Conservation (phyloP, 2,329 filamentous ascomycete genomes). For the Colletotrichum gigasporum region DNA sequence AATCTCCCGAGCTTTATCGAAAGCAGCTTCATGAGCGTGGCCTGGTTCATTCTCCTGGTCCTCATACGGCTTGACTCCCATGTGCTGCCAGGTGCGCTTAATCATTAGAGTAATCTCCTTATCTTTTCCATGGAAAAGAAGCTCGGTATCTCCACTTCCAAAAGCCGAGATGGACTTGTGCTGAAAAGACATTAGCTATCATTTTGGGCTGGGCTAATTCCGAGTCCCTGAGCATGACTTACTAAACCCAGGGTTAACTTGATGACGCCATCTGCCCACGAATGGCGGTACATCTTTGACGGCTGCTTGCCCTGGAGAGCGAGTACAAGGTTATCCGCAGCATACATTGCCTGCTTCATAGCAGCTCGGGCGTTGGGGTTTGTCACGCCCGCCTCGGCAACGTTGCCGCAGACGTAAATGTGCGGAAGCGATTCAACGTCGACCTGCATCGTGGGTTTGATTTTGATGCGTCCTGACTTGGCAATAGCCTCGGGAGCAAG, state of each 20-base stretch:
- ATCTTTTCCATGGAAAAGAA: conserved; percentile 52
- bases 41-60: conserved; percentile 38
- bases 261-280: conserved; percentile 59
- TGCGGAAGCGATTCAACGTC: conserved; percentile 55
- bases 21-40: background rate
- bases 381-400: conserved; percentile 60
- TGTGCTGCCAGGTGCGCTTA: conserved; percentile 49
- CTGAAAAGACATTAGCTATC: conserved; percentile 40
- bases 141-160: conserved; percentile 52
- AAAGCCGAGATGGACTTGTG: conserved; percentile 54
- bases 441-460: conserved; percentile 67
- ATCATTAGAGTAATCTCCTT: conserved; percentile 56
- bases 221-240: conserved; percentile 35
- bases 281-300: conserved; percentile 48
- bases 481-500: conserved; percentile 56
- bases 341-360: conserved; percentile 60
- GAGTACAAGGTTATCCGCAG: conserved; percentile 63
- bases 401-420: conserved; percentile 72
- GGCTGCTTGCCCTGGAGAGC: conserved; percentile 52
- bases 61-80: conserved; percentile 56
- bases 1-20: conserved; percentile 4
- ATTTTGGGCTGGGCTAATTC: background rate
- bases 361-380: conserved; percentile 66
- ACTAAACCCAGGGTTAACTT: conserved; percentile 65
- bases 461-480: conserved; percentile 58